Evolutionary conservation across 768 basidiomycete genomes (phyloP).

Genomic region (Solioccasus polychromus): DNA sequence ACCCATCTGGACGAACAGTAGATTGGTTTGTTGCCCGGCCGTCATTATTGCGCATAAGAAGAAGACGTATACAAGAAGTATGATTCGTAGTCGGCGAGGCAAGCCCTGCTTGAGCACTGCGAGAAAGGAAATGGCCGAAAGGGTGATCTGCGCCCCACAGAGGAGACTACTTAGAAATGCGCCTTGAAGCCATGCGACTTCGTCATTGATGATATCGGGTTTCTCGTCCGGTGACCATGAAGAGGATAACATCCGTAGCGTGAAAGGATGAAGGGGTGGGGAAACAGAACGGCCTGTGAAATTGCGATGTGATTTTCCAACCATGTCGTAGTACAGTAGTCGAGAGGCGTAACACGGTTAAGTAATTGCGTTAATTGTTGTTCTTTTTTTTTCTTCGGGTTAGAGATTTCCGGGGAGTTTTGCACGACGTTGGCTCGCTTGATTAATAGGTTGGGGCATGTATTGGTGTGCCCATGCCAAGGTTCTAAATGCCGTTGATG

Average conservation of each 20-base stretch:
- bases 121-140: slow-evolving; percentile 18
- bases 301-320: not conserved
- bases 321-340: too few species aligned
- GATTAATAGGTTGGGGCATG: too few species aligned
- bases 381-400: too few species aligned
- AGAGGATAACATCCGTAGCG: slow-evolving; percentile 4
- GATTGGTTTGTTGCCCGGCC: slow-evolving; percentile 9
- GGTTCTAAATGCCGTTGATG: too few species aligned
- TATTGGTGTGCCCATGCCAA: too few species aligned
- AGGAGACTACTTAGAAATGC: slow-evolving; percentile 20
- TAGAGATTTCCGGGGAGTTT: too few species aligned
- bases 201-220: not conserved
- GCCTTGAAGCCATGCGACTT: slow-evolving; percentile 21
- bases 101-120: slow-evolving; percentile 15
- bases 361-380: too few species aligned
- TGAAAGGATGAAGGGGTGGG: not conserved
- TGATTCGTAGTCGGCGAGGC: slow-evolving; percentile 9
- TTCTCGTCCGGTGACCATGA: slow-evolving; percentile 3
- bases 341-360: too few species aligned
- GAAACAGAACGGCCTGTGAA: slow-evolving; percentile 5
- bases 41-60: slow-evolving; percentile 15
- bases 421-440: too few species aligned
- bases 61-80: slow-evolving; percentile 12
- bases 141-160: slow-evolving; percentile 18
- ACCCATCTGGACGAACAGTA: slow-evolving; percentile 16